A percentile compares a stretch with the other conserved stretches of the same genome.
Evolutionary conservation across 2,329 filamentous ascomycete genomes (phyloP).

Genomic region (Cryphonectria naterciae): DNA sequence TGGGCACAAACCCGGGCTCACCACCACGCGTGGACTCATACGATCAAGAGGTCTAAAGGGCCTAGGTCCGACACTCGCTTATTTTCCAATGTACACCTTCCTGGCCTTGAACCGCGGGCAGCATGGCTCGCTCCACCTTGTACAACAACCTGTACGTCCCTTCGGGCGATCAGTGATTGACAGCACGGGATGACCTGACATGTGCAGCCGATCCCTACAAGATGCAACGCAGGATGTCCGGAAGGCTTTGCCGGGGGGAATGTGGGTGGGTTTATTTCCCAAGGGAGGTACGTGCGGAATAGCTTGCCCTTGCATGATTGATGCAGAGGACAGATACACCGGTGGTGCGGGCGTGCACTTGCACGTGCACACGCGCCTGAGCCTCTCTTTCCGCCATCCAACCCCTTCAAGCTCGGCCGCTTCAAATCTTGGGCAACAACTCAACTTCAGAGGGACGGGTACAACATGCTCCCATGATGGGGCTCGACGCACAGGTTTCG

Average conservation of each 20-base stretch:
- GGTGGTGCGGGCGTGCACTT: neutral
- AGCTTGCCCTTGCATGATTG: neutral
- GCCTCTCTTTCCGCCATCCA: neutral
- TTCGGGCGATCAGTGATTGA: slow-evolving; percentile 12
- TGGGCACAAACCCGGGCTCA: neutral
- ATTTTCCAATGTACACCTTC: slow-evolving; percentile 14
- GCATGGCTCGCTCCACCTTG: slow-evolving; percentile 23
- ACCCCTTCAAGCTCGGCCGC: neutral
- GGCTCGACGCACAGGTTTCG: neutral
- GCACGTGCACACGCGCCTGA: slow-evolving; percentile 1
- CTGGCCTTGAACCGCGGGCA: slow-evolving; percentile 10
- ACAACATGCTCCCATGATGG: neutral
- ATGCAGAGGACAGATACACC: neutral
- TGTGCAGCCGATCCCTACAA: neutral
- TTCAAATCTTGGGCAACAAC: neutral
- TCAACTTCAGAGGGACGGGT: neutral
- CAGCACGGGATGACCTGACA: slow-evolving; percentile 9
- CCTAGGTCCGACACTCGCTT: slow-evolving; percentile 19
- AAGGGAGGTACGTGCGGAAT: slow-evolving; percentile 8
- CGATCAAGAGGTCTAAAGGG: neutral
- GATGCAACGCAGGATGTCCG: neutral
- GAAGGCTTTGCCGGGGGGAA: neutral
- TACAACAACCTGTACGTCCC: slow-evolving; percentile 17
- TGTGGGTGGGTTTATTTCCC: neutral
- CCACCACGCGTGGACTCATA: slow-evolving; percentile 3